These are phyloP conservation scores for Leishmania turanica DNA, from an alignment of 208 protist species.

Conservation along the genomic window DNA sequence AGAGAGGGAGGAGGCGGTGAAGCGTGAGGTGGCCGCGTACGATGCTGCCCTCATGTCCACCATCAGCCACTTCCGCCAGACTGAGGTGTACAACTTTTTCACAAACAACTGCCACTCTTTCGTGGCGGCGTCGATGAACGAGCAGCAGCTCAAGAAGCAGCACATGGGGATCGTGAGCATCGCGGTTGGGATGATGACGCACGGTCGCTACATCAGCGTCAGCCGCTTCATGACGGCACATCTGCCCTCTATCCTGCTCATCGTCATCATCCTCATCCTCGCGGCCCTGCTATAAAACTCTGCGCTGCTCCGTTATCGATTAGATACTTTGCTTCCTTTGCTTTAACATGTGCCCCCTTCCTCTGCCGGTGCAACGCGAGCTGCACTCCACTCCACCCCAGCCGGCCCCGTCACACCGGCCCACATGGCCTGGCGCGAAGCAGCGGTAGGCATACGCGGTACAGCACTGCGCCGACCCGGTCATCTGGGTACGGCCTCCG, in stretches of 20 bases:
- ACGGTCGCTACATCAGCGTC: constrained; percentile 45
- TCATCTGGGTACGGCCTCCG: not conserved
- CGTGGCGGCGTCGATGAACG: constrained; percentile 56
- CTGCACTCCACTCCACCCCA: not conserved
- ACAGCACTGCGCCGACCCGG: not conserved
- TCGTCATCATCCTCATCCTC: constrained; percentile 17
- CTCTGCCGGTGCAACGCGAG: not conserved
- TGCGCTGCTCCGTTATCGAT: not conserved
- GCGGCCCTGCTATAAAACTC: constrained; percentile 1
- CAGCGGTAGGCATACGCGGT: not conserved
- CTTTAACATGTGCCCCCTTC: not conserved
- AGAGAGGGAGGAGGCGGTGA: constrained; percentile 25
- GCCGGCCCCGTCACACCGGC: not conserved
- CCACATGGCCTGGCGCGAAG: not conserved
- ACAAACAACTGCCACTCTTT: constrained; percentile 92
- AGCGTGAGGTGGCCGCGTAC: constrained; percentile 55
- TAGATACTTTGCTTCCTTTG: no score
- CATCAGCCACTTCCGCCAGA: constrained; percentile 62
- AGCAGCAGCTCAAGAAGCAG: constrained; percentile 31
- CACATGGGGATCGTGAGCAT: constrained; percentile 55
- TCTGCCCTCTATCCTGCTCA: constrained; percentile 30
- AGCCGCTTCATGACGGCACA: constrained; percentile 44
- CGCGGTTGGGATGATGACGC: constrained; percentile 41
- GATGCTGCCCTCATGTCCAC: constrained; percentile 44
- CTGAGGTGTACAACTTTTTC: constrained; percentile 87